Evolutionary conservation across 1,284 basidiomycete species (phyloP), one percentile per base, ranked within the genome.

Genomic region (Mycosarcoma mackinlayi): DNA sequence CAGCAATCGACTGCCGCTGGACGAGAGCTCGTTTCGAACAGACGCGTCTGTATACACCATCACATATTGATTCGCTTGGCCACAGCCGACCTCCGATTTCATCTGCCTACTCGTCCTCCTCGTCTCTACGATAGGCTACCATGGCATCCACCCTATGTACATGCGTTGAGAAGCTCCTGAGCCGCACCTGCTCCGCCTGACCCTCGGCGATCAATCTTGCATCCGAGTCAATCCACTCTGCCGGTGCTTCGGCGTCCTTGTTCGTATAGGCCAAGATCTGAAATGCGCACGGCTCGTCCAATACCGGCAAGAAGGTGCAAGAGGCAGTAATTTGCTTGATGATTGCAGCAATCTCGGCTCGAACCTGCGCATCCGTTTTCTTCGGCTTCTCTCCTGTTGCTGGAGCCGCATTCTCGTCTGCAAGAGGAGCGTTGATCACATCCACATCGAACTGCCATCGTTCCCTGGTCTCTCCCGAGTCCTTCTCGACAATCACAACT

Each of bases 371-470:
- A 79, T 98, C 94, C 21, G 86, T 87, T 82, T 87, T 82, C 84
- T 75, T 84, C 73, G 66, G 35, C 19, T 18, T 39, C n/a, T 35
- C 38, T 2, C 16, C n/a, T 14, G 40, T 4, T 31, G 33, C 33
- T 35, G 33, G 38, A 1, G 18, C 19, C 16, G 41, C 13, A n/a
- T 31, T n/a, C 44, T 34, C 30, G 18, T 23, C n/a, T 9, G 55
- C 14, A 8, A 61, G 56, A 4, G 46, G 41, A 9, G 54, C 19
- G 38, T 85, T 84, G 67, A 87, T 85, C 40, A 94, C 87, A 78
- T 94, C 90, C 77, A 99, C 88, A 84, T 98, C 94, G 83, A 99
- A 98, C 54, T 97, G 94, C 96, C 96, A 99, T 68, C 96, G 87
- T 84, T 99, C 96, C 47, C 97, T 87, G 1, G 94, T 92, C 62